A percentile compares a stretch with the other conserved stretches of the same genome.
Conservation (phyloP, 208 protist genomes). For the Herpetomonas samuelpessoai region DNA sequence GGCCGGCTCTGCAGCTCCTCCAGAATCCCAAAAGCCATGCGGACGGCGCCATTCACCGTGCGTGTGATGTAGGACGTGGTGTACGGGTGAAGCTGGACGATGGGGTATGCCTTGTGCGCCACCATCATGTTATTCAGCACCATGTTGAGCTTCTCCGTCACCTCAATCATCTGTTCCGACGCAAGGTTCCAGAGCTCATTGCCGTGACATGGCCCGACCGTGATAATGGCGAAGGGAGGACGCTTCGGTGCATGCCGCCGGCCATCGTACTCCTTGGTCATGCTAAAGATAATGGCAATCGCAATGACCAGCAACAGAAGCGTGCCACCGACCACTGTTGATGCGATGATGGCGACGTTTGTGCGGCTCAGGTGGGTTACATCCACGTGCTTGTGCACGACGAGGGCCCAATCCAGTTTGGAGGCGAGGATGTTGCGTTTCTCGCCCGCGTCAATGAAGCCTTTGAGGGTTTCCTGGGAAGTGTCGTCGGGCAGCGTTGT, state of each 20-base stretch:
- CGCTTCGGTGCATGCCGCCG: slow-evolving; percentile 40
- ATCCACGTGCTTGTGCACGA: background rate
- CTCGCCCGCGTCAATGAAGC: slow-evolving; percentile 16
- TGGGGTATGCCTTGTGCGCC: slow-evolving; percentile 30
- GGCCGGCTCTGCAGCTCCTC: slow-evolving; percentile 21
- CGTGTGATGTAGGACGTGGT: slow-evolving; percentile 33
- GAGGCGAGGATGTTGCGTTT: slow-evolving; percentile 2
- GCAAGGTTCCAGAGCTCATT: slow-evolving; percentile 36
- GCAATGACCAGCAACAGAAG: slow-evolving; percentile 19
- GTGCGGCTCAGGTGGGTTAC: background rate
- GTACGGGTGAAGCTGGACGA: slow-evolving; percentile 38
- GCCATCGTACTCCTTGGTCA: slow-evolving; percentile 30
- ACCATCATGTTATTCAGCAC: slow-evolving; percentile 18
- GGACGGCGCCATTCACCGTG: slow-evolving; percentile 25
- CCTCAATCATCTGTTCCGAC: slow-evolving; percentile 29
- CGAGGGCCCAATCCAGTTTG: slow-evolving; percentile 6
- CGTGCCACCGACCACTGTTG: slow-evolving; percentile 3
- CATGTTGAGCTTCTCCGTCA: slow-evolving; percentile 20
- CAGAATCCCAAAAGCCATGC: slow-evolving; percentile 38
- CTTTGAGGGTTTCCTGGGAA: slow-evolving; percentile 2
- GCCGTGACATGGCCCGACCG: slow-evolving; percentile 35
- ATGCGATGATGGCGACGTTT: slow-evolving; percentile 10
- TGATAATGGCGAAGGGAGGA: slow-evolving; percentile 44
- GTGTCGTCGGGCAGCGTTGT: background rate
- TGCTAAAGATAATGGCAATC: slow-evolving; percentile 15